Base-by-base conservation (phyloP, 2,329 filamentous ascomycete genomes). In the Byssothecium circinans region DNA sequence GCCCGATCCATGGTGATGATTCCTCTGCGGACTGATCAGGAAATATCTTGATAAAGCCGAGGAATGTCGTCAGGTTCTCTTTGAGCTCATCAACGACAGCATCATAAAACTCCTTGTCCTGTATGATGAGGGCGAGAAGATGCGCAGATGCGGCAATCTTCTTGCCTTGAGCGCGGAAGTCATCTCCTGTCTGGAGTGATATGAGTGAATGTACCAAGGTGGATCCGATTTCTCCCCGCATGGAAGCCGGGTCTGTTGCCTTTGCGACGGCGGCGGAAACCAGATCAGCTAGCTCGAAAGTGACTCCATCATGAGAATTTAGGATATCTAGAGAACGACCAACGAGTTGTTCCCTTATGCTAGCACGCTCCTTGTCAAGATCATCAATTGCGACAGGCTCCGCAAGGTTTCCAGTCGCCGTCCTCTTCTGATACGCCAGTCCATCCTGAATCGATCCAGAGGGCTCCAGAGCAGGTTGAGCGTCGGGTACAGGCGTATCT, bases 131-230 rank as follows among this genome's bases (percentile, higher is more conserved):
- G 3, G 91, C 94, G 10, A 99, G 78, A 12, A 99, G 79, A 71
- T 99, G 92, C 15, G 94, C 91, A 72, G 95, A 96, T 1, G 94
- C 89, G 17, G 91, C 88, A 56, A 99, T 84, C 67, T 90, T 92
- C 61, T 82, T 81, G 34, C 81, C 80, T 20, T 77, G 74, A 15
- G 74, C 72, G 43, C 77, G 73, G 56, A 81, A 76, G 50, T 83
- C 78, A 23, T 81, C 80, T 37, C 81, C 80, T 54, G 76, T 77
- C 60, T 83, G 79, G 41, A 85, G 69, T 8, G 83, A 86, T 39
- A 95, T 86, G 11, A 99, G 75, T 1, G 91, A 95, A 61, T 88
- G 86, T 4, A 91, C 86, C 37, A 99, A 76, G 0, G 91, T 95
- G 41, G 86, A 83, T 14, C 89, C 91, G 57, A 95, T 87, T 45